Conservation (phyloP, 2,329 filamentous ascomycete species). For the Ophiostoma populinum region DNA sequence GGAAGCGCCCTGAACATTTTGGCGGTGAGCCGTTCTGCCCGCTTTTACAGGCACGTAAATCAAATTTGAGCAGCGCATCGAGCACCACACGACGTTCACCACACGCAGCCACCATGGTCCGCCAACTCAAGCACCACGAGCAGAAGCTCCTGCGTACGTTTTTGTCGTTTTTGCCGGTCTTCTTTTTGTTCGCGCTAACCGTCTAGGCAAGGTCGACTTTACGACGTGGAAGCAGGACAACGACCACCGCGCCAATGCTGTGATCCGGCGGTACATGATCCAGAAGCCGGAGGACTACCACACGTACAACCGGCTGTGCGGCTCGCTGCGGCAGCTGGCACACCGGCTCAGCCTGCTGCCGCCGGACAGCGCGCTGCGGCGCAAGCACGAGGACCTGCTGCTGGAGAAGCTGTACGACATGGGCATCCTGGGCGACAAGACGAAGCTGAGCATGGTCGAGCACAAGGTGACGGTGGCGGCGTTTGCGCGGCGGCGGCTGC, state of each 20-base stretch:
- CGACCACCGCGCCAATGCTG: slow-evolving; percentile 63
- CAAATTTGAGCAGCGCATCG: slow-evolving; percentile 1
- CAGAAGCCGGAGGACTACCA: slow-evolving; percentile 78
- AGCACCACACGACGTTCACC: not conserved
- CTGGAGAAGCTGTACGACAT: slow-evolving; percentile 88
- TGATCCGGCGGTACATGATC: slow-evolving; percentile 75
- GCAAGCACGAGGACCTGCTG: slow-evolving; percentile 71
- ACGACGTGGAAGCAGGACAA: slow-evolving; percentile 83
- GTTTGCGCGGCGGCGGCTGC: slow-evolving; percentile 67
- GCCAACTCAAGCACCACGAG: slow-evolving; percentile 94
- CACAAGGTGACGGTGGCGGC: slow-evolving; percentile 76
- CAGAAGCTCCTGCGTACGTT: slow-evolving; percentile 55
- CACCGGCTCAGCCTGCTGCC: slow-evolving; percentile 77
- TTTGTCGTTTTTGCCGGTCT: not conserved
- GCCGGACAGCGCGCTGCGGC: slow-evolving; percentile 56
- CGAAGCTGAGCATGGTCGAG: slow-evolving; percentile 73
- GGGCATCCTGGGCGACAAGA: slow-evolving; percentile 61
- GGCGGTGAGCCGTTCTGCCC: slow-evolving; percentile 7
- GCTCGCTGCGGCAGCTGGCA: slow-evolving; percentile 74
- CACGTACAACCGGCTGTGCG: slow-evolving; percentile 48
- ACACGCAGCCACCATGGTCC: slow-evolving; percentile 48
- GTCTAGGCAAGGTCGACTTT: slow-evolving; percentile 54
- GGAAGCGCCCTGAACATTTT: not conserved
- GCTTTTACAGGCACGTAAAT: not conserved
- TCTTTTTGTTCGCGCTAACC: not conserved